Percentiles rank a stretch among this genome's conserved stretches.
Conservation (phyloP, 495 filamentous ascomycete genomes). For the Chaetomidium leptoderma region DNA sequence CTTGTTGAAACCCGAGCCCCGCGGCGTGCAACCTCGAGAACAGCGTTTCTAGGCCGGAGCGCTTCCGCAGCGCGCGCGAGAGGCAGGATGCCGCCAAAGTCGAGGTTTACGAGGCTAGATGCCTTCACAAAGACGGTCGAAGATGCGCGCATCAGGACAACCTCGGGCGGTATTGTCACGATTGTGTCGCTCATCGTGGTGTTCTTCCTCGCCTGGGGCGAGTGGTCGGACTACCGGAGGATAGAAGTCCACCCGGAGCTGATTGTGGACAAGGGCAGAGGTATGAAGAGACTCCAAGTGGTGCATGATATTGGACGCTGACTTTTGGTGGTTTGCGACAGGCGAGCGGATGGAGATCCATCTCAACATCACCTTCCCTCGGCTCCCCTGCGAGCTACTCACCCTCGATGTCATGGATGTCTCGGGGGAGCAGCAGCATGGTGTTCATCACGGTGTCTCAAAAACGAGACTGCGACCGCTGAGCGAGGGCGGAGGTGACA, state of each 20-base stretch:
- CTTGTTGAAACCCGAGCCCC: neutral
- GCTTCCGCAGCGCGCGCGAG: slow-evolving; percentile 11
- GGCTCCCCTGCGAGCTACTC: slow-evolving; percentile 87
- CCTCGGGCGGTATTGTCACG: slow-evolving; percentile 91
- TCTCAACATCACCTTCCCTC: slow-evolving; percentile 94
- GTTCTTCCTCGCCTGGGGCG: slow-evolving; percentile 83
- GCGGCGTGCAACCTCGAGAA: slow-evolving; percentile 11
- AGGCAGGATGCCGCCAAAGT: slow-evolving; percentile 58
- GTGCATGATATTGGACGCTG: slow-evolving; percentile 3
- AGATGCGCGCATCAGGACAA: slow-evolving; percentile 95
- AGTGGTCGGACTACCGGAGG: slow-evolving; percentile 90
- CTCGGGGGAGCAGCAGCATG: slow-evolving; percentile 89
- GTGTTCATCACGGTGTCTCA: slow-evolving; percentile 84
- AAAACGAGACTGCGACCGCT: slow-evolving; percentile 75
- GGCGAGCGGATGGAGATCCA: slow-evolving; percentile 98
- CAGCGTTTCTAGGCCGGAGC: neutral
- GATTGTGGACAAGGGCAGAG: slow-evolving; percentile 93
- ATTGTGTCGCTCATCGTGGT: slow-evolving; percentile 83
- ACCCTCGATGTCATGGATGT: slow-evolving; percentile 99
- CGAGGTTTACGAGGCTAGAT: slow-evolving; percentile 91
- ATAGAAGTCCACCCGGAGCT: slow-evolving; percentile 86
- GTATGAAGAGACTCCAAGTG: slow-evolving; percentile 49
- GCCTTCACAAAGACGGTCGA: slow-evolving; percentile 99
- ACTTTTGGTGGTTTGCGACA: slow-evolving; percentile 33
- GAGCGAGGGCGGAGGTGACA: slow-evolving; percentile 70